Base-by-base conservation (phyloP, 1,139 yeast species). In the Torulaspora globosa region DNA sequence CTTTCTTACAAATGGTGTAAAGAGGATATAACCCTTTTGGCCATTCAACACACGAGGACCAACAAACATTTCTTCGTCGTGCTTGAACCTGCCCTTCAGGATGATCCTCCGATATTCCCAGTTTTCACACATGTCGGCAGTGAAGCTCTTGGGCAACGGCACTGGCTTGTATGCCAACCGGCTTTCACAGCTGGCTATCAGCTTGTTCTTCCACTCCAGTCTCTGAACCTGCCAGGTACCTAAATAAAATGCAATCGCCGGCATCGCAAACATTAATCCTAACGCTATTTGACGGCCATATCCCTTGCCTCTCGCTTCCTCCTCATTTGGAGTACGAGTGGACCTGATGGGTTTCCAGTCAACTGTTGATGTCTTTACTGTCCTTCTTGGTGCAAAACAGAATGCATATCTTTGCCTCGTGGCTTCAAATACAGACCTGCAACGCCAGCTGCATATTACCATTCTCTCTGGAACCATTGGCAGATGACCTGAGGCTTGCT, bases 151-250 rank as follows among this genome's bases (percentile, higher is more conserved):
- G 0, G 97, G 97, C 32, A 92, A 68, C 9, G 80, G 80, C 33
- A 84, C 69, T 0, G 96, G 85, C 2, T 82, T 81, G 49, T 78
- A 77, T 0, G 92, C 82, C 51, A 92, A 70, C 52, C 89, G 72
- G 56, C 87, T 86, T 63, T 92, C 97, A 60, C 94, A 82, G 37
- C 77, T 75, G 5, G 95, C 82, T 52, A 94, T 85, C 52, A 92
- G 72, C 46, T 81, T 78, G n/a, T 81, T 82, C 65, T 94, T 94
- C 98, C 98, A 92, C 50, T 79, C 72, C 46, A 92, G 70, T 53
- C 99, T 73, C 57, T 79, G 72, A 34, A 87, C 82, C 68, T 92
- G 99, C 99, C 98, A 92, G 48, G 94, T 79, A 2, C 98, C 98
- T 41, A 92, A 71, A 30, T 81, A 84, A 62, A 92, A 87, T 8